A percentile compares a stretch with the other conserved stretches of the same genome.
Conservation (phyloP, 2,329 filamentous ascomycete species). For the Paraphaeosphaeria minitans region DNA sequence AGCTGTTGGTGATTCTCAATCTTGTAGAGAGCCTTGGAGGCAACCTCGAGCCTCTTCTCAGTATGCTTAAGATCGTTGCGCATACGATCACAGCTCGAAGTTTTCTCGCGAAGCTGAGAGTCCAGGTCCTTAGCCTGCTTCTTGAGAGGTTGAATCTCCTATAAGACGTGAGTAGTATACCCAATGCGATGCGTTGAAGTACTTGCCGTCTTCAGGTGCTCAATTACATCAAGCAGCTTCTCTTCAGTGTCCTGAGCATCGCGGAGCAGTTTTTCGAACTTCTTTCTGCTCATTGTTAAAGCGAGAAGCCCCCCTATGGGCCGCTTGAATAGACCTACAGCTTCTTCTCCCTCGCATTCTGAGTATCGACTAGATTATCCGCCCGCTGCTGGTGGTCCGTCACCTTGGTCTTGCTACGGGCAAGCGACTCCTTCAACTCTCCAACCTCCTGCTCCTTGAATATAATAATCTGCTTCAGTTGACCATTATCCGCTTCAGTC, state of each 20-base stretch:
- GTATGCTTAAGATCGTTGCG: conserved; percentile 21
- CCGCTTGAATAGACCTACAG: background rate
- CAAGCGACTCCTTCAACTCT: conserved; percentile 12
- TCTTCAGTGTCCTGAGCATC: conserved; percentile 14
- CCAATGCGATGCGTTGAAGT: conserved; percentile 15
- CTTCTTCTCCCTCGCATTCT: conserved; percentile 18
- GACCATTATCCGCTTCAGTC: conserved; percentile 4
- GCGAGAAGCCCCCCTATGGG: background rate
- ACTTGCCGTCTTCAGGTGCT: background rate
- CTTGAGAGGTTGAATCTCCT: background rate
- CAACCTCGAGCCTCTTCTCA: conserved; percentile 13
- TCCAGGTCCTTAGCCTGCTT: background rate
- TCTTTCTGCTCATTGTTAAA: background rate
- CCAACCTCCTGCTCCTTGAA: conserved; percentile 7
- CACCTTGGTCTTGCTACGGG: background rate
- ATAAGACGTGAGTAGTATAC: background rate
- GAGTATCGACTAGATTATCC: conserved; percentile 14
- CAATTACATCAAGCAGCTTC: conserved; percentile 18
- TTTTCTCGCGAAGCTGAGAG: conserved; percentile 26
- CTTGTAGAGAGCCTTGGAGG: conserved; percentile 17
- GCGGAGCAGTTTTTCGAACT: background rate
- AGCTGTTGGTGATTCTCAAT: conserved; percentile 21
- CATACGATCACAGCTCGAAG: conserved; percentile 22
- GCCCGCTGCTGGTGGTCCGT: conserved; percentile 10
- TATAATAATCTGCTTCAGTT: conserved; percentile 5